Conservation (phyloP, 2,329 filamentous ascomycete species). For the Didymella sp. region DNA sequence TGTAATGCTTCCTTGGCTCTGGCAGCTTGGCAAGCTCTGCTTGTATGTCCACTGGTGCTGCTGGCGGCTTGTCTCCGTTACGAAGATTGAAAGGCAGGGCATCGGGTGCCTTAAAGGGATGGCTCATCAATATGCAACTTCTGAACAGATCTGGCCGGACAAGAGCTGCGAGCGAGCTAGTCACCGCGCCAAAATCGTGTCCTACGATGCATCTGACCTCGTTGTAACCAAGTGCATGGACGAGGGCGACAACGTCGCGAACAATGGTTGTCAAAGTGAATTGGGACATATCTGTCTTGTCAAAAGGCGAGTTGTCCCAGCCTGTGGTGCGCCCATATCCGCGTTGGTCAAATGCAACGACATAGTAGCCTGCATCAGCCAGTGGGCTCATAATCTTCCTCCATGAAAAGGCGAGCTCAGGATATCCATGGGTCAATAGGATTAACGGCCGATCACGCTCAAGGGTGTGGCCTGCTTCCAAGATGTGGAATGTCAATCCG, state of each 20-base stretch:
- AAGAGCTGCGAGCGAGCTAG: slow-evolving; percentile 65
- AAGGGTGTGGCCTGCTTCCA: slow-evolving; percentile 60
- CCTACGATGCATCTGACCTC: slow-evolving; percentile 67
- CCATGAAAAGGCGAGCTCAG: slow-evolving; percentile 74
- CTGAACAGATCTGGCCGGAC: slow-evolving; percentile 70
- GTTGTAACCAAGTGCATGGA: slow-evolving; percentile 66
- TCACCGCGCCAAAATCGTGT: slow-evolving; percentile 71
- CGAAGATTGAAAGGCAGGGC: slow-evolving; percentile 58
- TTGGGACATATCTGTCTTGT: slow-evolving; percentile 62
- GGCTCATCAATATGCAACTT: slow-evolving; percentile 68
- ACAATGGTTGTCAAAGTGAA: slow-evolving; percentile 67
- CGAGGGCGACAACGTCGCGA: slow-evolving; percentile 67
- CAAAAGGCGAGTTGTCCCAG: slow-evolving; percentile 61
- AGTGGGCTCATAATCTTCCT: slow-evolving; percentile 67
- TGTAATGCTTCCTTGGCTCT: slow-evolving; percentile 72
- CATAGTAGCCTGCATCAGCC: slow-evolving; percentile 67
- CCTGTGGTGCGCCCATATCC: slow-evolving; percentile 72
- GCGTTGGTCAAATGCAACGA: slow-evolving; percentile 71
- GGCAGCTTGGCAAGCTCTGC: slow-evolving; percentile 61
- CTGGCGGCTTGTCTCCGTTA: slow-evolving; percentile 30
- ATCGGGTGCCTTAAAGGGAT: slow-evolving; percentile 66
- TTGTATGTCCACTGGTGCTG: slow-evolving; percentile 58
- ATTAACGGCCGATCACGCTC: slow-evolving; percentile 60
- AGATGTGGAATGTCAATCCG: slow-evolving; percentile 67
- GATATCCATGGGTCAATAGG: slow-evolving; percentile 70